Conservation (phyloP, 257 asterid species). For the Buddleja alternifolia region DNA sequence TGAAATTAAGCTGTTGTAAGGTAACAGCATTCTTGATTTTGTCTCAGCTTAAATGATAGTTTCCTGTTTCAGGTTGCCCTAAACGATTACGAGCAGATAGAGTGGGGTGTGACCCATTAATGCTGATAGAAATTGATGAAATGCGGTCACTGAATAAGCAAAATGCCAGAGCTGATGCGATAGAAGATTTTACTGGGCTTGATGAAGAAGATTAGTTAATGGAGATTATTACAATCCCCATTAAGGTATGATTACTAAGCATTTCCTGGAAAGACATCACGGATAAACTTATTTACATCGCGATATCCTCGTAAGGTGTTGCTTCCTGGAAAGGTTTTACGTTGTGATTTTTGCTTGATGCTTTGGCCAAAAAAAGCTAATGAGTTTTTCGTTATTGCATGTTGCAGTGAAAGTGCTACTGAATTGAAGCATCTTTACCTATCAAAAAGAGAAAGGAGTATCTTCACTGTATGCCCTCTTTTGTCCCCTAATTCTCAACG, state of each 20-base stretch:
- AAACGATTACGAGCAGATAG: constrained; percentile 47
- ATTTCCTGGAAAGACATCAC: background rate
- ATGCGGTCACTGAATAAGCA: constrained; percentile 57
- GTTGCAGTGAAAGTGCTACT: background rate
- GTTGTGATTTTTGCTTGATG: background rate
- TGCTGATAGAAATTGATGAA: constrained; percentile 78
- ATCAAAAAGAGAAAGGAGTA: too few species aligned
- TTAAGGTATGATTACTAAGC: background rate
- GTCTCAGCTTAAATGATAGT: constrained; percentile 14
- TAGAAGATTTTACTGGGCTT: constrained; percentile 80
- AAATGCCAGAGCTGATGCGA: constrained; percentile 41
- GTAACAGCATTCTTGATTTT: background rate
- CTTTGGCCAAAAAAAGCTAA: background rate
- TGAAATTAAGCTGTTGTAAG: background rate
- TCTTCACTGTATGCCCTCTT: too few species aligned
- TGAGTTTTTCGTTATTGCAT: background rate
- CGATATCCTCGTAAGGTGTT: background rate
- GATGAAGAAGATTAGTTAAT: constrained; percentile 43
- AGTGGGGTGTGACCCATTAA: constrained; percentile 72
- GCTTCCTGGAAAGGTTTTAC: background rate
- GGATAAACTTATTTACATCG: background rate
- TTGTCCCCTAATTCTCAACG: too few species aligned
- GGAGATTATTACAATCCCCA: constrained; percentile 12
- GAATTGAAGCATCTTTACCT: background rate
- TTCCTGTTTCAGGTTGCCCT: constrained; percentile 72